Conservation (phyloP, 2,329 filamentous ascomycete species). For the Pyrenochaeta sp. region DNA sequence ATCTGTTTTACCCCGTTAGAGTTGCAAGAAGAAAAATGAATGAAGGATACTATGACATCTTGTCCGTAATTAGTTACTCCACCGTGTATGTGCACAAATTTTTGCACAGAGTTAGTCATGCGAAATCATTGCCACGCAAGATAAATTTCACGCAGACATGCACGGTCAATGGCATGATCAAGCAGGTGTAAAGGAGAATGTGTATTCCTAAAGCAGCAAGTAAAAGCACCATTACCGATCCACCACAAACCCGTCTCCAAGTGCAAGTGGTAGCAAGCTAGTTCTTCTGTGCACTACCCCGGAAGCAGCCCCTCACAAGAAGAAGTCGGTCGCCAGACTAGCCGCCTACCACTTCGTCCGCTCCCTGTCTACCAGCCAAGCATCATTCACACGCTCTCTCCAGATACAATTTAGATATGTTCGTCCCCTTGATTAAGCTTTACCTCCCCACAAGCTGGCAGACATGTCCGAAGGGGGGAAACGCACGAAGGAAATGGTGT, state of each 20-base stretch:
- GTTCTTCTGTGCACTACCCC: slow-evolving; percentile 33
- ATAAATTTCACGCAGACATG: too few relatives aligned
- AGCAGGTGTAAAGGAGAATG: slow-evolving; percentile 7
- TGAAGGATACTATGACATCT: too few relatives aligned
- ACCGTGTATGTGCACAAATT: too few relatives aligned
- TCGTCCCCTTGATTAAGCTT: slow-evolving; percentile 48
- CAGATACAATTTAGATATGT: slow-evolving; percentile 46
- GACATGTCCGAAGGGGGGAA: slow-evolving; percentile 50
- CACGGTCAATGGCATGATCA: too few relatives aligned
- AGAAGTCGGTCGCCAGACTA: slow-evolving; percentile 24
- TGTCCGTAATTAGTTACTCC: too few relatives aligned
- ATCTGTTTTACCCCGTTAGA: too few relatives aligned
- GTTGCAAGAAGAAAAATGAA: too few relatives aligned
- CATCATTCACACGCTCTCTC: slow-evolving; percentile 21
- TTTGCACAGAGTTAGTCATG: too few relatives aligned
- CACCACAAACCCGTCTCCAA: slow-evolving; percentile 17
- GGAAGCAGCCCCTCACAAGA: slow-evolving; percentile 36
- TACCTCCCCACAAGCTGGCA: slow-evolving; percentile 54
- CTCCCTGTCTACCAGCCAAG: slow-evolving; percentile 31
- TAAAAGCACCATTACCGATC: slow-evolving; percentile 19
- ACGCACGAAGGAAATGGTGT: slow-evolving; percentile 41
- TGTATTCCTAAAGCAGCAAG: slow-evolving; percentile 22
- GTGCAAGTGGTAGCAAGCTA: slow-evolving; percentile 38
- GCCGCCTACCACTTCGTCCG: slow-evolving; percentile 29
- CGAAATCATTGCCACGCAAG: too few relatives aligned